A percentile compares a stretch with the other conserved stretches of the same genome.
These are phyloP conservation scores for Alternaria ventricosa DNA, from an alignment of 2,329 filamentous ascomycete genomes.

Conservation along the genomic window DNA sequence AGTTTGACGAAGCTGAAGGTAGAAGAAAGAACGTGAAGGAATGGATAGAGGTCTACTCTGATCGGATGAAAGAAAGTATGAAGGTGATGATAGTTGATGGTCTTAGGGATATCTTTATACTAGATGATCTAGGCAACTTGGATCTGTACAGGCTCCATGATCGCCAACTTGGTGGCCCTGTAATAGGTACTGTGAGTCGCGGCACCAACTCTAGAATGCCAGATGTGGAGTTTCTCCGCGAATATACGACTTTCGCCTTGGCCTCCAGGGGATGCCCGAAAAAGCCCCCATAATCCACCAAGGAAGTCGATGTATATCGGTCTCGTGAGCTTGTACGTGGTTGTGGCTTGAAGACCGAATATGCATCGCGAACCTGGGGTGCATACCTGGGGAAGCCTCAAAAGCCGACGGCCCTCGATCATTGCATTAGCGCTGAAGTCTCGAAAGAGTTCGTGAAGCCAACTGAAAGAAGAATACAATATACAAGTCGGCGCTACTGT, in stretches of 20 bases:
- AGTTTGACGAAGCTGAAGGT: slow-evolving; percentile 1
- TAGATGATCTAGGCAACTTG: not conserved
- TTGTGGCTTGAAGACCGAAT: slow-evolving; percentile 3
- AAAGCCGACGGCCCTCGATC: slow-evolving; percentile 7
- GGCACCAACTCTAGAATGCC: slow-evolving; percentile 10
- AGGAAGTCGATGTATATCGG: slow-evolving; percentile 13
- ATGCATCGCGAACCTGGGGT: slow-evolving; percentile 9
- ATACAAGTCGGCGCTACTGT: slow-evolving; percentile 21
- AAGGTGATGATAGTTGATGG: not conserved
- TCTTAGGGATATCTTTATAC: slow-evolving; percentile 16
- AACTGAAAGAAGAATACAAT: slow-evolving; percentile 17
- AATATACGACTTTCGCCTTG: slow-evolving; percentile 11
- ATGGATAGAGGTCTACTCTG: slow-evolving; percentile 28
- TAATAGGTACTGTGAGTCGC: slow-evolving; percentile 19
- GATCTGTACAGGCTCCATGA: slow-evolving; percentile 13
- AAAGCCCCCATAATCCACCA: slow-evolving; percentile 29
- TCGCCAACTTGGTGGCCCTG: slow-evolving; percentile 17
- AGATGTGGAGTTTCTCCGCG: slow-evolving; percentile 20
- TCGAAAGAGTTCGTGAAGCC: not conserved
- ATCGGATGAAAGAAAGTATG: slow-evolving; percentile 3
- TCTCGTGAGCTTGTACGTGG: slow-evolving; percentile 8
- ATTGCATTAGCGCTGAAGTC: slow-evolving; percentile 9
- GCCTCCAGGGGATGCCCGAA: not conserved
- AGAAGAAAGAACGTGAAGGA: slow-evolving; percentile 15
- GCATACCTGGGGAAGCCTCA: slow-evolving; percentile 5